phyloP scores from a whole-genome alignment of 371 early-diverging fungal species.

The Gilbertella persicaria region DNA sequence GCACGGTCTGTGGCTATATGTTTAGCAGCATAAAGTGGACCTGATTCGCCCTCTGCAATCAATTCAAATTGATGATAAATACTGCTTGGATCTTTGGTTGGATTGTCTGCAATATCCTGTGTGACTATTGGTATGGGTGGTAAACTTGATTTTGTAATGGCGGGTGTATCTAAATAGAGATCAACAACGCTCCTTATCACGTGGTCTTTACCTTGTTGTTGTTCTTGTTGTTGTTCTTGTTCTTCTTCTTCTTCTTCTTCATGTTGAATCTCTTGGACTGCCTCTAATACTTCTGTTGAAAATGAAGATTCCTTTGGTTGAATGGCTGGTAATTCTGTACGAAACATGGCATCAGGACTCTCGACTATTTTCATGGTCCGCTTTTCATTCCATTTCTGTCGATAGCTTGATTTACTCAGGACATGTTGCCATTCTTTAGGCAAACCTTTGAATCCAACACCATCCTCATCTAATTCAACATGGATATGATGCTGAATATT shows the following conservation, averaged over 20 bases:
- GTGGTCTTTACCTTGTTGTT: not conserved
- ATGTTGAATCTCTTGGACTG: constrained; percentile 7
- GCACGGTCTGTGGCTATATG: constrained; percentile 40
- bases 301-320: not conserved
- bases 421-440: constrained; percentile 46
- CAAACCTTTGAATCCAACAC: constrained; percentile 43
- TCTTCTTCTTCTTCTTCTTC: not conserved
- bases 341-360: constrained; percentile 4
- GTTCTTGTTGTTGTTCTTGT: not conserved
- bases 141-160: not conserved
- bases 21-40: constrained; percentile 59
- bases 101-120: constrained; percentile 23
- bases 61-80: constrained; percentile 43
- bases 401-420: not conserved
- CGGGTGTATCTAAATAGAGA: no score
- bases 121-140: not conserved
- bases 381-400: not conserved
- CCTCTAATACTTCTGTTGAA: not conserved
- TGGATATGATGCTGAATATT: constrained; percentile 55
- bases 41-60: constrained; percentile 76
- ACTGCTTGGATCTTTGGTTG: constrained; percentile 31
- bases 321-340: not conserved
- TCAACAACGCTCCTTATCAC: no score
- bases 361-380: constrained; percentile 12
- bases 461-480: constrained; percentile 42